Evolutionary conservation across 2,329 filamentous ascomycete species (phyloP).

Genomic region (Madurella fahalii): DNA sequence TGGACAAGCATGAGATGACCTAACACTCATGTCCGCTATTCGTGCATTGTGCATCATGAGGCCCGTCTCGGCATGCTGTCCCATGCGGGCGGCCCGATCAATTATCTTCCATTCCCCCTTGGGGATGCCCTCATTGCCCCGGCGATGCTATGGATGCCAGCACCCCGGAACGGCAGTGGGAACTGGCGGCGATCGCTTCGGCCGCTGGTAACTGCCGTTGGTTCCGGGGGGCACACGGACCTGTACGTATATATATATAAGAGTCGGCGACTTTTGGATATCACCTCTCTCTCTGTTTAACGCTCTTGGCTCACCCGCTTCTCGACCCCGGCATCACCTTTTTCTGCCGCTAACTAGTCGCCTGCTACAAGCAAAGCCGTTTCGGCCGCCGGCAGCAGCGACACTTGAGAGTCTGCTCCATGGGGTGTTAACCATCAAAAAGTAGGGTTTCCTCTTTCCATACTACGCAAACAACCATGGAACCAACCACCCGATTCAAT

Average conservation of each 20-base stretch:
- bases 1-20: slow-evolving; percentile 6
- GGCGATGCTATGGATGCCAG: no score
- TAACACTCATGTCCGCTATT: slow-evolving; percentile 8
- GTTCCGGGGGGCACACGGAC: not conserved
- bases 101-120: slow-evolving; percentile 15
- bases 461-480: slow-evolving; percentile 10
- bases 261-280: not conserved
- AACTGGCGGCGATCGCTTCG: no score
- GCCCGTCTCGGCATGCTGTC: not conserved
- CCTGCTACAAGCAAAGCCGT: no score
- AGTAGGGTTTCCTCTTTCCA: no score
- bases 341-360: no score
- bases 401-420: not conserved
- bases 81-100: slow-evolving; percentile 8
- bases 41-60: not conserved
- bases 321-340: not conserved
- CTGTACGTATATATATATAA: slow-evolving; percentile 1
- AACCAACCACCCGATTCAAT: slow-evolving; percentile 3
- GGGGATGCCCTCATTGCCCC: not conserved
- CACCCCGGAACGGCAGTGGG: no score
- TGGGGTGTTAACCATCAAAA: no score
- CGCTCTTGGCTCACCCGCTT: no score
- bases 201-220: not conserved
- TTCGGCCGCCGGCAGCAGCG: no score
- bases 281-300: no score